Percentiles rank a stretch among this genome's conserved stretches.
phyloP scores from a whole-genome alignment of 306 rosid species.

The Canavalia gladiata region DNA sequence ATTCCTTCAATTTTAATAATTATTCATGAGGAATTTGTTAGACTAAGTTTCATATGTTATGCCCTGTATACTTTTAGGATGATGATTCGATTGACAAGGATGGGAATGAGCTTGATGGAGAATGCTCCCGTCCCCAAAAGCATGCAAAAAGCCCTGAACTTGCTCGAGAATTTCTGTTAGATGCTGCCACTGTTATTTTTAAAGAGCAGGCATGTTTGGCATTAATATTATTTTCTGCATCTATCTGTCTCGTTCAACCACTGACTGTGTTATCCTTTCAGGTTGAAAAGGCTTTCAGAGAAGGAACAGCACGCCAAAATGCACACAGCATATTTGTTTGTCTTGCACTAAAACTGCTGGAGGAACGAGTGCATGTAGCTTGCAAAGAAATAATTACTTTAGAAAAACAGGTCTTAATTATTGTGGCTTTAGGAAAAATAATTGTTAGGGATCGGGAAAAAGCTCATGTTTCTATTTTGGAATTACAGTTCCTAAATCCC shows the following conservation, averaged over 20 bases:
- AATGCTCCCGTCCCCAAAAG: conserved; percentile 98
- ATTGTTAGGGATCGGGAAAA: conserved; percentile 10
- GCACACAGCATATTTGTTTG: conserved; percentile 98
- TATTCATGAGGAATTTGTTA: conserved; percentile 29
- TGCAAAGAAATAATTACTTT: conserved; percentile 96
- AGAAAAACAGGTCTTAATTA: conserved; percentile 89
- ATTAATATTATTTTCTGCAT: conserved; percentile 35
- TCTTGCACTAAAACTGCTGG: conserved; percentile 93
- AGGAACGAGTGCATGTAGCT: conserved; percentile 96
- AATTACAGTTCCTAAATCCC: conserved; percentile 48
- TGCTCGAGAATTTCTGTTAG: conserved; percentile 96
- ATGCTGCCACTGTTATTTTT: conserved; percentile 97
- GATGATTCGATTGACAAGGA: conserved; percentile 96
- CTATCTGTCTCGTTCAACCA: conserved; percentile 35
- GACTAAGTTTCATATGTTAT: conserved; percentile 39
- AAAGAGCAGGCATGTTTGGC: conserved; percentile 86
- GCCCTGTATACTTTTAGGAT: conserved; percentile 64
- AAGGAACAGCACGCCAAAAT: conserved; percentile 99
- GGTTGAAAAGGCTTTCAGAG: conserved; percentile 99
- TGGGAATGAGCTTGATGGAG: conserved; percentile 95
- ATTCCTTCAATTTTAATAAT: conserved; percentile 27
- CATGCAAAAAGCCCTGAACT: conserved; percentile 99
- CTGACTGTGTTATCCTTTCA: conserved; percentile 59
- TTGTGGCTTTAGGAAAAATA: conserved; percentile 44
- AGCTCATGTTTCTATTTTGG: conserved; percentile 35